These are phyloP conservation scores for Heritiera fomes DNA, from an alignment of 345 rosid species.

Conservation along the genomic window DNA sequence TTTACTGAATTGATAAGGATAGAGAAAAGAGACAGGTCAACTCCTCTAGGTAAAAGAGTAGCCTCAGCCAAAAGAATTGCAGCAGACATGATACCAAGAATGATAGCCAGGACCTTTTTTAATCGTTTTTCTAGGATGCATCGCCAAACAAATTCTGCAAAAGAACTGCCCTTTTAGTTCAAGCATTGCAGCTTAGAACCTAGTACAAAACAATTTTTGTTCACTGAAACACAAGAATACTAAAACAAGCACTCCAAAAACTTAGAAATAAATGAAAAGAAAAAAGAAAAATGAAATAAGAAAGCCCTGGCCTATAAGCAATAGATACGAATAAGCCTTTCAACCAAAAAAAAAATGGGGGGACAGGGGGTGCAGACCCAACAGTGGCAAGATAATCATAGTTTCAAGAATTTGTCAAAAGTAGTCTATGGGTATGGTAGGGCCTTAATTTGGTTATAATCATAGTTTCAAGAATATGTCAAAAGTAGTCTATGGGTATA, in stretches of 20 bases:
- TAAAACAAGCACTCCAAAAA: too few relatives aligned
- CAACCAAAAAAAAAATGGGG: neutral
- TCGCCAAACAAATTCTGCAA: conserved; percentile 89
- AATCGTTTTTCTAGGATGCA: conserved; percentile 71
- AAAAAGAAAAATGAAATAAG: too few relatives aligned
- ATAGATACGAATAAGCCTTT: neutral
- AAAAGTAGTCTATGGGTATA: neutral
- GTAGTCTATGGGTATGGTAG: neutral
- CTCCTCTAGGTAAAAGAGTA: conserved; percentile 71
- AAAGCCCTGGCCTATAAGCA: neutral
- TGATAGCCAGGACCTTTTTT: conserved; percentile 64
- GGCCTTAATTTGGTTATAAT: neutral
- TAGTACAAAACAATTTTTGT: neutral
- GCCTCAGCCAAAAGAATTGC: conserved; percentile 99
- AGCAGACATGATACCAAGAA: conserved; percentile 79
- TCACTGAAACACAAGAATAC: neutral
- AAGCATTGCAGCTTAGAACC: conserved; percentile 9
- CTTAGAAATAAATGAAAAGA: too few relatives aligned
- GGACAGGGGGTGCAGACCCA: neutral
- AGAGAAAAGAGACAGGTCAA: conserved; percentile 92
- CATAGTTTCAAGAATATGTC: neutral
- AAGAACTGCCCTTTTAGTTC: conserved; percentile 16
- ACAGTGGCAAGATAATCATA: neutral
- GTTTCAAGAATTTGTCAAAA: neutral
- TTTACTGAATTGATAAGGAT: conserved; percentile 80